A percentile compares a stretch with the other conserved stretches of the same genome.
These are phyloP conservation scores for Diaporthe velutina DNA, from an alignment of 2,329 filamentous ascomycete genomes.

Conservation along the genomic window DNA sequence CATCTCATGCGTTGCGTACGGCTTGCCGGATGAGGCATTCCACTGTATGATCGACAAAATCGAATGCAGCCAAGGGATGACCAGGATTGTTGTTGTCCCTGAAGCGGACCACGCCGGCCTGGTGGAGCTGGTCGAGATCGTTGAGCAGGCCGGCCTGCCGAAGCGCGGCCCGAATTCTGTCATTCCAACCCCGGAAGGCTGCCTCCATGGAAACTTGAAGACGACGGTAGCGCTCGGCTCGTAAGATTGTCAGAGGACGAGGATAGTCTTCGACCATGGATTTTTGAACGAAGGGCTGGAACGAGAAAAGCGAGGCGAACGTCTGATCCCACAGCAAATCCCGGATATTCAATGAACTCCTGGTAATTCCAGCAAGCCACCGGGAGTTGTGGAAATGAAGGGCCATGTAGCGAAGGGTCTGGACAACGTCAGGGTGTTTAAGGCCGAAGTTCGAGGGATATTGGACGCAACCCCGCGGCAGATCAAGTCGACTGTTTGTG, in stretches of 20 bases:
- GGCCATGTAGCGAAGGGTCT: neutral
- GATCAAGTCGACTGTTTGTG: too few species aligned
- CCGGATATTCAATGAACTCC: rapidly evolving
- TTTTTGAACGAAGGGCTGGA: neutral
- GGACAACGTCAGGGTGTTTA: too few species aligned
- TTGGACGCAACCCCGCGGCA: too few species aligned
- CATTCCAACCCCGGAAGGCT: neutral
- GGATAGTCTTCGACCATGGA: neutral
- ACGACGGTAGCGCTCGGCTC: rapidly evolving
- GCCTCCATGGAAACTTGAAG: rapidly evolving
- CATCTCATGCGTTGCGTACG: too few species aligned
- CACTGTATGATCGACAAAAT: too few species aligned
- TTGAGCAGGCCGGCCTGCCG: neutral
- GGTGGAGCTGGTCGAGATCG: too few species aligned
- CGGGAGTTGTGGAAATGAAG: neutral
- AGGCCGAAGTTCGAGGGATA: too few species aligned
- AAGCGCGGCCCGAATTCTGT: neutral
- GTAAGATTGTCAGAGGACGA: rapidly evolving
- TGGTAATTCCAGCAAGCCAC: neutral
- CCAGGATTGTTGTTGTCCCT: too few species aligned
- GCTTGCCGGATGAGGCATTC: too few species aligned
- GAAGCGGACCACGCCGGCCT: too few species aligned
- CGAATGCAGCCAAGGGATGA: too few species aligned
- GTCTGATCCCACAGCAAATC: neutral
- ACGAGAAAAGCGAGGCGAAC: neutral